Conservation (phyloP, 1,139 yeast species). For the Blastobotrys capitulatus region DNA sequence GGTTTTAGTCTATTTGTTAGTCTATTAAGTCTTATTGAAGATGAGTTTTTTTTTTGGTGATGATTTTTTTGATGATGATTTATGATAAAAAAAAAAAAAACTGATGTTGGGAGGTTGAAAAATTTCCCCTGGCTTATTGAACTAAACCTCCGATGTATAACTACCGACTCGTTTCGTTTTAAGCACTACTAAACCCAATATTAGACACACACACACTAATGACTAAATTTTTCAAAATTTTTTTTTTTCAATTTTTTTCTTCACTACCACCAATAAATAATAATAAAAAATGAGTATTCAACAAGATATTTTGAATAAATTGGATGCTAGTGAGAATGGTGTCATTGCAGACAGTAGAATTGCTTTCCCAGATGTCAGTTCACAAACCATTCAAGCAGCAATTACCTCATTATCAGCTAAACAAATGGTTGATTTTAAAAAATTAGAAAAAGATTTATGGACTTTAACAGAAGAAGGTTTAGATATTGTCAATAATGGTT, state of each 20-base stretch:
- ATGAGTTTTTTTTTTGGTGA: neutral
- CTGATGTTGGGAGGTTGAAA: neutral
- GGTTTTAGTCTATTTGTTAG: neutral
- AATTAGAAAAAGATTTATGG: conserved; percentile 75
- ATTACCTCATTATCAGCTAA: conserved; percentile 83
- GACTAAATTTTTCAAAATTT: neutral
- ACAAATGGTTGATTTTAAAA: conserved; percentile 68
- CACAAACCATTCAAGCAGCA: conserved; percentile 64
- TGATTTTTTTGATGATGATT: too few species aligned
- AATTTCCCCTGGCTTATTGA: too few species aligned
- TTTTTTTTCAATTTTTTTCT: neutral
- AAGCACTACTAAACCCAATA: too few species aligned
- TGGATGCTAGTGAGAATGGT: conserved; percentile 49
- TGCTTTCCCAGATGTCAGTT: conserved; percentile 47
- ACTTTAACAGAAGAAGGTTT: conserved; percentile 74
- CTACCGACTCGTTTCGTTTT: too few species aligned
- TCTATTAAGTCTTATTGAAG: neutral
- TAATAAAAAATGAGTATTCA: conserved; percentile 37
- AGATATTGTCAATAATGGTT: conserved; percentile 71
- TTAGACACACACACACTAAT: too few species aligned
- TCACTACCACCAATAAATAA: neutral
- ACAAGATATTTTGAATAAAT: conserved; percentile 51
- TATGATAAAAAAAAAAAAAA: neutral
- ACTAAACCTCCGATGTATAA: too few species aligned
- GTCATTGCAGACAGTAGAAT: conserved; percentile 59